Percentiles rank a stretch among this genome's conserved stretches.
Evolutionary conservation across 2,329 filamentous ascomycete species (phyloP).

Genomic region (Talaromyces atroroseus): DNA sequence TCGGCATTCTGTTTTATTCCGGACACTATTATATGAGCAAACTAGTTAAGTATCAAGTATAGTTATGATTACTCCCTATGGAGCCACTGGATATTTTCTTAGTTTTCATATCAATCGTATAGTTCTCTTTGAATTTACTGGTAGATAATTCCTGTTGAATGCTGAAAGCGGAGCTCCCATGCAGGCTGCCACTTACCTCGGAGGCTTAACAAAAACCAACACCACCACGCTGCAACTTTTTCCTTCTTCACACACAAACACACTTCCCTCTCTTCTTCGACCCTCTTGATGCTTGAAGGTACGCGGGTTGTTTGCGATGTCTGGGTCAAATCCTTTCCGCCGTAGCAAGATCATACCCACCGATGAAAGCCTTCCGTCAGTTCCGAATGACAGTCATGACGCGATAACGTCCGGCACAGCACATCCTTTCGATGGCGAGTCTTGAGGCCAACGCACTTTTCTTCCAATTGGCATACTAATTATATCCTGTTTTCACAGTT

Average conservation of each 20-base stretch:
- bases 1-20: background rate
- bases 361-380: conserved; percentile 24
- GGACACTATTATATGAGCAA: background rate
- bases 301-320: conserved; percentile 33
- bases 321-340: conserved; percentile 49
- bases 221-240: background rate
- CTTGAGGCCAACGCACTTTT: background rate
- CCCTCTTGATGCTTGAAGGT: conserved; percentile 27
- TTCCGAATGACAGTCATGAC: conserved; percentile 17
- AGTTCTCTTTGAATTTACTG: too few relatives aligned
- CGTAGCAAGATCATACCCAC: conserved; percentile 31
- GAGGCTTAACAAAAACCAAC: background rate
- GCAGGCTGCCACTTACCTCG: conserved; percentile 9
- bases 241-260: background rate
- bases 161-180: conserved; percentile 1
- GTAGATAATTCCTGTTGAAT: too few relatives aligned
- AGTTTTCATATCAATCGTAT: too few relatives aligned
- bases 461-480: background rate
- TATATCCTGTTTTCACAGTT: background rate
- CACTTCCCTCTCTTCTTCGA: background rate
- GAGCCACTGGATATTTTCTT: background rate
- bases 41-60: background rate
- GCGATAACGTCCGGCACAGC: conserved; percentile 10
- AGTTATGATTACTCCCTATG: background rate
- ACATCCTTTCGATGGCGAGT: conserved; percentile 2